Conservation (phyloP, 2,329 filamentous ascomycete genomes). For the Fusarium sp. region DNA sequence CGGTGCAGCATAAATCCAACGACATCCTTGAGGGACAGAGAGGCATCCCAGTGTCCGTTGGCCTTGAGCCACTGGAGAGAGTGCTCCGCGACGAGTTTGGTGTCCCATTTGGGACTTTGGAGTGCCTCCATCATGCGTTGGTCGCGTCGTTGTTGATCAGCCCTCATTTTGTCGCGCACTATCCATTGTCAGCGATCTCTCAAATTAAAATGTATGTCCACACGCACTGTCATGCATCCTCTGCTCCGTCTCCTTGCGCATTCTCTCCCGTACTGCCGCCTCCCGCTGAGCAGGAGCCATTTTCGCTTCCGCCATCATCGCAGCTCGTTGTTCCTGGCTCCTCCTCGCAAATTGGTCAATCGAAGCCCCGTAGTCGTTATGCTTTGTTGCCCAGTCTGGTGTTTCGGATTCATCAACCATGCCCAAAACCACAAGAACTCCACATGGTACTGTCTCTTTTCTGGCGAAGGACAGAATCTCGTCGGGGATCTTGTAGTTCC, state of each 20-base stretch:
- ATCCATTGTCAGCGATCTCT: not conserved
- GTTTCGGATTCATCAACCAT: conserved; percentile 62
- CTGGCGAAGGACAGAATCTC: conserved; percentile 62
- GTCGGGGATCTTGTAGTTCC: conserved; percentile 69
- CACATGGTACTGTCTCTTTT: conserved; percentile 66
- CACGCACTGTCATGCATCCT: conserved; percentile 59
- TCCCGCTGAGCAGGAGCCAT: conserved; percentile 56
- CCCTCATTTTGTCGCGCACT: conserved; percentile 56
- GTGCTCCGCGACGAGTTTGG: conserved; percentile 57
- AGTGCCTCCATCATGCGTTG: conserved; percentile 61
- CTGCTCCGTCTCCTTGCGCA: conserved; percentile 55
- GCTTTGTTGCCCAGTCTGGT: conserved; percentile 63
- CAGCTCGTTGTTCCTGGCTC: conserved; percentile 53
- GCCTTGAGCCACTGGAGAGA: conserved; percentile 57
- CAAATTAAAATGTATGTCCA: not conserved
- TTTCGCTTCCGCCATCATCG: conserved; percentile 55
- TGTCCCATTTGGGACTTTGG: conserved; percentile 64
- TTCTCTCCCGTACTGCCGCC: conserved; percentile 53
- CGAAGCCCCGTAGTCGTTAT: conserved; percentile 49
- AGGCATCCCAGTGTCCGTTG: conserved; percentile 39
- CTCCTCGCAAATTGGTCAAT: conserved; percentile 49
- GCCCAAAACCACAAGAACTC: conserved; percentile 65
- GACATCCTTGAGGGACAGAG: conserved; percentile 49
- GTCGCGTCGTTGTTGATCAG: conserved; percentile 55
- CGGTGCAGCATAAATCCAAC: conserved; percentile 61